Percentiles rank a stretch among this genome's conserved stretches.
Conservation (phyloP, 2,329 filamentous ascomycete species). For the Dactylellina parvicollis region DNA sequence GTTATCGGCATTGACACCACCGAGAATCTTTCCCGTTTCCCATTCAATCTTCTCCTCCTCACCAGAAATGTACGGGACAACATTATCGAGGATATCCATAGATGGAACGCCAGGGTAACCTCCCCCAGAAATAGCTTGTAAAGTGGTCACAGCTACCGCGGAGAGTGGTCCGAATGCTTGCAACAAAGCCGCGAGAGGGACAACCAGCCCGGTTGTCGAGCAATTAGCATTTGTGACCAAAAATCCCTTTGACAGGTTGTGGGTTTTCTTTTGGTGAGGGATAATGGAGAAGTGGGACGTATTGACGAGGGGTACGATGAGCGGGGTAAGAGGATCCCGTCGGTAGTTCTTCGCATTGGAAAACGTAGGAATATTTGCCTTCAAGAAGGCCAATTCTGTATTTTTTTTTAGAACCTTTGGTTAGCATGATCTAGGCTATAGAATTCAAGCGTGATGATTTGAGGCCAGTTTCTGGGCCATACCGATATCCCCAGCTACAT, state of each 20-base stretch:
- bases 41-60: conserved; percentile 97
- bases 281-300: conserved; percentile 86
- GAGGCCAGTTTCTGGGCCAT: conserved; percentile 58
- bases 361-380: conserved; percentile 88
- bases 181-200: conserved; percentile 90
- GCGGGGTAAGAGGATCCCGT: conserved; percentile 85
- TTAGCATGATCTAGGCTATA: conserved; percentile 36
- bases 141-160: conserved; percentile 80
- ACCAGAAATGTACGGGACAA: conserved; percentile 90
- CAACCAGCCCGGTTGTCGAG: conserved; percentile 94
- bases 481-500: conserved; percentile 93
- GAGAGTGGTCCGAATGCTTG: conserved; percentile 85
- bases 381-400: conserved; percentile 87
- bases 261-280: conserved; percentile 81
- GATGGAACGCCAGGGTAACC: conserved; percentile 88
- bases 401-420: neutral
- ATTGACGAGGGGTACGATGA: conserved; percentile 96
- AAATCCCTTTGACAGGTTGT: conserved; percentile 82
- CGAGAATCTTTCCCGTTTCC: conserved; percentile 94
- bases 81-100: conserved; percentile 97
- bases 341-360: conserved; percentile 99
- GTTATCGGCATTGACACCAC: conserved; percentile 74
- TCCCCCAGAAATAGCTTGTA: conserved; percentile 93
- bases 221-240: conserved; percentile 98
- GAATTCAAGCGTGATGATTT: neutral